These are phyloP conservation scores for Cerrena zonata DNA, from an alignment of 1,284 basidiomycete species.

Conservation along the genomic window DNA sequence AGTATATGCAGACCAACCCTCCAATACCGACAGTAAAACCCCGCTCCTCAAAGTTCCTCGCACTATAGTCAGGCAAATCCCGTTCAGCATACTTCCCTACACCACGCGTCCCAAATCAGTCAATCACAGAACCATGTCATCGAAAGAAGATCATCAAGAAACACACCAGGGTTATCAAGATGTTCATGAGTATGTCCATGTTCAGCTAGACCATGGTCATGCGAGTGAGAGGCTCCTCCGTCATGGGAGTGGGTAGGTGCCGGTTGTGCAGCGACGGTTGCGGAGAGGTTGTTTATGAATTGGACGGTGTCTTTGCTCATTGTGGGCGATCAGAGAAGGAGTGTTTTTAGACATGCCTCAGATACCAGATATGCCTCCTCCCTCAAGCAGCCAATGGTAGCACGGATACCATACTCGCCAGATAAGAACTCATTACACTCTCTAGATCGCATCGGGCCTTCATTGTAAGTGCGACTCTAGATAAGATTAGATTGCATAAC, in stretches of 20 bases:
- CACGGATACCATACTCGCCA: too few relatives aligned
- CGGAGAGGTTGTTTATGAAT: conserved; percentile 63
- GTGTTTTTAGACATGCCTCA: too few relatives aligned
- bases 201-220: conserved; percentile 50
- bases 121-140: not conserved
- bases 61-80: conserved; percentile 84
- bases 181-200: conserved; percentile 91
- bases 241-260: conserved; percentile 38
- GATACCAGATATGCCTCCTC: too few relatives aligned
- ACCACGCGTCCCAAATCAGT: conserved; percentile 24
- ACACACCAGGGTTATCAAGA: conserved; percentile 76
- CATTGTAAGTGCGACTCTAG: too few relatives aligned
- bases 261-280: conserved; percentile 28
- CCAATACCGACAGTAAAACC: conserved; percentile 97
- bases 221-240: conserved; percentile 35
- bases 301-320: conserved; percentile 39
- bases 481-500: too few relatives aligned
- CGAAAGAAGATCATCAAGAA: not conserved
- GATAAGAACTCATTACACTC: too few relatives aligned
- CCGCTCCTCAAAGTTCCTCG: conserved; percentile 84
- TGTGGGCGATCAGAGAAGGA: too few relatives aligned
- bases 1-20: conserved; percentile 54
- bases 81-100: conserved; percentile 87
- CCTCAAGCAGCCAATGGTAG: too few relatives aligned
- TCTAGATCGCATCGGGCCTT: too few relatives aligned